Conservation (phyloP, 148 eudicot genomes). For the Gaultheria prostrata region DNA sequence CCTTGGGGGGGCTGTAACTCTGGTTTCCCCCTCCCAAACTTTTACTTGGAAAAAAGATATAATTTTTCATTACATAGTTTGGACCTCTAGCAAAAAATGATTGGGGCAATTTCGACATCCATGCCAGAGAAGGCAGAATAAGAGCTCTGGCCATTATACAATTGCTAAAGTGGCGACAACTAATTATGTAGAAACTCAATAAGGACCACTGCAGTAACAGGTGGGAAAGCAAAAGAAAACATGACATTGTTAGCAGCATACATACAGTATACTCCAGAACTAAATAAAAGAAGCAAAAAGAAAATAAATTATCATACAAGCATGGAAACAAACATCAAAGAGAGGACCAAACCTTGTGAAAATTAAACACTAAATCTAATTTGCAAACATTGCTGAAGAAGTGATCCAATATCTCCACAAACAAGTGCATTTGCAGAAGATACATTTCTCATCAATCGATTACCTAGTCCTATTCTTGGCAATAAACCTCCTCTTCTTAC, state of each 20-base stretch:
- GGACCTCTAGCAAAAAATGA: background rate
- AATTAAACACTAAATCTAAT: conserved; percentile 94
- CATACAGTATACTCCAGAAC: background rate
- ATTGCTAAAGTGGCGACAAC: background rate
- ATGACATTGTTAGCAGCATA: background rate
- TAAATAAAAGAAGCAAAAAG: background rate
- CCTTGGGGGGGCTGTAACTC: too few species aligned
- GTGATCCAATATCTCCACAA: conserved; percentile 98
- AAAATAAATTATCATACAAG: background rate
- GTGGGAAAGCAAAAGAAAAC: background rate
- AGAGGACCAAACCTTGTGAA: conserved; percentile 50
- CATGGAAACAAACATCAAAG: background rate
- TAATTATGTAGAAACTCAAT: background rate
- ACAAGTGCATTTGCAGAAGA: conserved; percentile 27
- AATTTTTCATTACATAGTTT: background rate
- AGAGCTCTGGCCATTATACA: background rate
- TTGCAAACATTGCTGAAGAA: conserved; percentile 99
- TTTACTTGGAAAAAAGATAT: too few species aligned
- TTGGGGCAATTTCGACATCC: background rate
- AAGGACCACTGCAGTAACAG: background rate
- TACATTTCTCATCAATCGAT: too few species aligned
- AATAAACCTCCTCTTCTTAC: too few species aligned
- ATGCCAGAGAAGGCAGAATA: background rate
- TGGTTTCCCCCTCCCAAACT: too few species aligned
- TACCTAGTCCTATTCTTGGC: too few species aligned